Conservation (phyloP, 2,329 filamentous ascomycete species). For the Penicillium sumatraense region DNA sequence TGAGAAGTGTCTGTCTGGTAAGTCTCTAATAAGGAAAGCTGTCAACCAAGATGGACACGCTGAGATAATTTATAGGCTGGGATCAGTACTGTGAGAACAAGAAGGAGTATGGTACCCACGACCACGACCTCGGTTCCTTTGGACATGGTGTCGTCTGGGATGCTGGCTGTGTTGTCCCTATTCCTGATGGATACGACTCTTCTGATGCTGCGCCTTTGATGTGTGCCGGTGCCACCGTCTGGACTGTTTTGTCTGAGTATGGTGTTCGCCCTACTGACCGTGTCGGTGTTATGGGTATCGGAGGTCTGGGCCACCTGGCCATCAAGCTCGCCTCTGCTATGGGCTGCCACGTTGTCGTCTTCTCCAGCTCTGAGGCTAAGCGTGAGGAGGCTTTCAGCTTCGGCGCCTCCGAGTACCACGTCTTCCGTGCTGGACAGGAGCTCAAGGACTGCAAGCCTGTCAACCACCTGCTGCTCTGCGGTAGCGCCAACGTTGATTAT, state of each 20-base stretch:
- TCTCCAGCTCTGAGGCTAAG: constrained; percentile 34
- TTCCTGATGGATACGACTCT: constrained; percentile 37
- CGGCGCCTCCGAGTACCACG: constrained; percentile 31
- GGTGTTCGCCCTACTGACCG: constrained; percentile 67
- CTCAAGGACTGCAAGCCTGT: constrained; percentile 28
- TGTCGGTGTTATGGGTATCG: constrained; percentile 72
- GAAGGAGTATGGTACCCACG: constrained; percentile 35
- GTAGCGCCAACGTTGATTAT: constrained; percentile 30
- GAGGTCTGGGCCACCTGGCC: constrained; percentile 73
- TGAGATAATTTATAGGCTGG: constrained; percentile 23
- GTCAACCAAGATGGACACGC: neutral
- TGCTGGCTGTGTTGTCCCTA: constrained; percentile 42
- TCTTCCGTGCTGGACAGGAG: constrained; percentile 27
- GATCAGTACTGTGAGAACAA: constrained; percentile 39
- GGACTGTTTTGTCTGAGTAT: constrained; percentile 64
- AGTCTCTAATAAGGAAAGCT: neutral
- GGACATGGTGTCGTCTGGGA: constrained; percentile 38
- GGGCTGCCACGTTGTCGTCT: constrained; percentile 60
- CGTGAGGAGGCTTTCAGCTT: constrained; percentile 30
- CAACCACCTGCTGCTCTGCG: constrained; percentile 30
- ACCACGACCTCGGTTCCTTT: constrained; percentile 41
- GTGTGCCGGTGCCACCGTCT: constrained; percentile 47
- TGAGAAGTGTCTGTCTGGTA: constrained; percentile 38
- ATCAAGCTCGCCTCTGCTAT: constrained; percentile 71
- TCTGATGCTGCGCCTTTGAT: constrained; percentile 39